Evolutionary conservation across 176 grass and related monocot genomes (phyloP).

Genomic region (Pontederia crassipes): DNA sequence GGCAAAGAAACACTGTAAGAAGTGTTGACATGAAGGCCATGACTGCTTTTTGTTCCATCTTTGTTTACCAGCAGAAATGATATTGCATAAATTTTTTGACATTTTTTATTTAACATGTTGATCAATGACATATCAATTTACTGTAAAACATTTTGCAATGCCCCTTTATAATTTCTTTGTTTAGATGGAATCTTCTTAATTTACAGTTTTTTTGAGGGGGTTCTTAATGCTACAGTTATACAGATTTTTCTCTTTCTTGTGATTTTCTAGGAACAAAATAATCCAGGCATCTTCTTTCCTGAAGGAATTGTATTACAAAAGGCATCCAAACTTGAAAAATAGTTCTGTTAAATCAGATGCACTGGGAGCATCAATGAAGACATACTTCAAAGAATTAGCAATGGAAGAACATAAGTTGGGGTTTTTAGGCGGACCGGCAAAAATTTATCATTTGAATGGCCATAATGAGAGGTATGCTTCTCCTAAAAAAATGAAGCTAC

Average conservation of each 20-base stretch:
- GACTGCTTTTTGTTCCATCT: no score
- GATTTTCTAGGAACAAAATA: slow-evolving; percentile 41
- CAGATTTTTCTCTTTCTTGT: neutral
- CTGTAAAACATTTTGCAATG: no score
- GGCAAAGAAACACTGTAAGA: no score
- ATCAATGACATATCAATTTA: no score
- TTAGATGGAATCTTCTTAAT: neutral
- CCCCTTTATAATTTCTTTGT: no score
- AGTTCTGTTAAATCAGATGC: slow-evolving; percentile 17
- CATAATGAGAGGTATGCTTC: slow-evolving; percentile 41
- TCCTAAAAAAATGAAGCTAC: neutral
- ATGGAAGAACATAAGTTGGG: slow-evolving; percentile 50
- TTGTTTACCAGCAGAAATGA: no score
- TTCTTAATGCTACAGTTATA: neutral
- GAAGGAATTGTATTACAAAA: slow-evolving; percentile 74
- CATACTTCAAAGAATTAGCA: slow-evolving; percentile 49
- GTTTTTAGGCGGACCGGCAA: slow-evolving; percentile 30
- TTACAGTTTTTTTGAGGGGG: neutral
- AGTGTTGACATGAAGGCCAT: no score
- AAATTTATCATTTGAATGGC: slow-evolving; percentile 69
- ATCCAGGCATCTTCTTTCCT: slow-evolving; percentile 45
- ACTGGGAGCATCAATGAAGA: slow-evolving; percentile 23
- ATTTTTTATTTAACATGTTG: no score
- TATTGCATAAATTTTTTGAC: no score
- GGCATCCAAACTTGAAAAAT: slow-evolving; percentile 35